These are phyloP conservation scores for Cyclanthera cordifolia DNA, from an alignment of 306 rosid genomes.

Conservation along the genomic window DNA sequence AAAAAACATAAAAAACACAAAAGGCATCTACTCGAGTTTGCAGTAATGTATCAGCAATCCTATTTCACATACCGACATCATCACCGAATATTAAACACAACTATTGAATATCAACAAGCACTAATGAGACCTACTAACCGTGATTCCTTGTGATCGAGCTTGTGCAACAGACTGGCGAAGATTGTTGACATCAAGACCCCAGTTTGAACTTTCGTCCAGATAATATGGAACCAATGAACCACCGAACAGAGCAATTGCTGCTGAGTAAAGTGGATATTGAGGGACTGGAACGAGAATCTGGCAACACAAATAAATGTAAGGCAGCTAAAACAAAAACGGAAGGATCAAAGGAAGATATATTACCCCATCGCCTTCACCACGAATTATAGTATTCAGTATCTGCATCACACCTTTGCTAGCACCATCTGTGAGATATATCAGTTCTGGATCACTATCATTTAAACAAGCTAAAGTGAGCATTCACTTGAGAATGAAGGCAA, in stretches of 20 bases:
- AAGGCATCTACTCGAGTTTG: neutral
- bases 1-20: neutral
- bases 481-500: neutral
- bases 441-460: conserved; percentile 77
- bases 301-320: conserved; percentile 12
- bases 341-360: conserved; percentile 6
- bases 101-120: neutral
- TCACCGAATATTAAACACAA: neutral
- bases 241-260: conserved; percentile 73
- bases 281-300: conserved; percentile 99
- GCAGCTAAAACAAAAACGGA: neutral
- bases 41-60: neutral
- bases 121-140: conserved; percentile 35
- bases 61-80: neutral
- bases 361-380: conserved; percentile 92
- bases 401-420: conserved; percentile 99
- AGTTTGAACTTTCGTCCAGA: conserved; percentile 89
- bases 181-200: conserved; percentile 81
- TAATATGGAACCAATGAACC: conserved; percentile 93
- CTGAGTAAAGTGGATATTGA: conserved; percentile 96
- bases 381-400: conserved; percentile 70
- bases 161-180: conserved; percentile 53
- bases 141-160: conserved; percentile 76
- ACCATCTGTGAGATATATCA: conserved; percentile 92
- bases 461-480: conserved; percentile 18